These are phyloP conservation scores for Dothistroma pini DNA, from an alignment of 2,329 filamentous ascomycete species.

Conservation along the genomic window DNA sequence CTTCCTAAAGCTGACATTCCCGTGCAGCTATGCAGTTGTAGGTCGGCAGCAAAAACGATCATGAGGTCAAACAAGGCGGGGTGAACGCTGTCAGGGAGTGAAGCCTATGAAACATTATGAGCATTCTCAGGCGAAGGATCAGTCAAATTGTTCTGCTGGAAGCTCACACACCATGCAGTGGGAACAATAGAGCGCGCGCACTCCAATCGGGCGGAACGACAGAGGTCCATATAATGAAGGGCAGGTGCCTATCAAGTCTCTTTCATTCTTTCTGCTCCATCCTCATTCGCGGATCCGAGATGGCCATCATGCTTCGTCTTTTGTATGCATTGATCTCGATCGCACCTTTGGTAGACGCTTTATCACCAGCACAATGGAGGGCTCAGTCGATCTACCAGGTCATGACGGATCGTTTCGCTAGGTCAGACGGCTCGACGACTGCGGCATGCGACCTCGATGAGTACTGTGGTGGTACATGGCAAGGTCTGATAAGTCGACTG, in stretches of 20 bases:
- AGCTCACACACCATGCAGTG: neutral
- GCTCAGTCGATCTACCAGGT: conserved; percentile 57
- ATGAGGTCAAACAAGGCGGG: neutral
- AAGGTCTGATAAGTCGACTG: conserved; percentile 42
- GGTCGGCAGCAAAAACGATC: neutral
- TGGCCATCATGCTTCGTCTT: neutral
- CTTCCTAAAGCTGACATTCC: neutral
- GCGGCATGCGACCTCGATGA: conserved; percentile 40
- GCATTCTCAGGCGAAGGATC: neutral
- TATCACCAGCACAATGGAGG: conserved; percentile 32
- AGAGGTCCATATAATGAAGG: neutral
- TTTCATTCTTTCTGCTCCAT: neutral
- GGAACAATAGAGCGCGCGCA: neutral
- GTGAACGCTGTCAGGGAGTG: neutral
- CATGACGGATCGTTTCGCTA: conserved; percentile 55
- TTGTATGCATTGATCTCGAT: conserved; percentile 5
- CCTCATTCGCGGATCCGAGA: neutral
- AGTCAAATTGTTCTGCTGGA: neutral
- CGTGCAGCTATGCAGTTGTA: neutral
- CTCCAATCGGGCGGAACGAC: neutral
- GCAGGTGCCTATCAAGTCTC: neutral
- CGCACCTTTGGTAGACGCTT: neutral
- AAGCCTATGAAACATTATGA: neutral
- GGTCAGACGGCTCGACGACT: conserved; percentile 45
- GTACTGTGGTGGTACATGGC: conserved; percentile 50